These are phyloP conservation scores for Ambrosia artemisiifolia DNA, from an alignment of 129 eudicot species.

Conservation along the genomic window DNA sequence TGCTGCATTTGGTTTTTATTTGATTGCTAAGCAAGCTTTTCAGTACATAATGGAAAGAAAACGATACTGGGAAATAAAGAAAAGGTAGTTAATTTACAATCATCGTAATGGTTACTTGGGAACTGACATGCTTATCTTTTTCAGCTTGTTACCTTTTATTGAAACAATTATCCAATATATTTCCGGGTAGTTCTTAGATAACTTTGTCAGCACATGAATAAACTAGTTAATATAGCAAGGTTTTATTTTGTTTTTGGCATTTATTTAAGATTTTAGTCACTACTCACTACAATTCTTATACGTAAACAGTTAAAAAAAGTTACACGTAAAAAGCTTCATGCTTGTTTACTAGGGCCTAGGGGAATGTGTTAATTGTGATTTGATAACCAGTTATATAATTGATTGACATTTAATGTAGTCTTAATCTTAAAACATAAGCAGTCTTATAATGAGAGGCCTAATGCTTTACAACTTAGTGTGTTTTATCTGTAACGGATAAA, in stretches of 20 bases:
- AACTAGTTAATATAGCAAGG: not conserved
- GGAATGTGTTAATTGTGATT: not conserved
- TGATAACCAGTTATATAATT: not conserved
- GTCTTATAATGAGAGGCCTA: not conserved
- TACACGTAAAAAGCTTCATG: not conserved
- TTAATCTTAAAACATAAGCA: not conserved
- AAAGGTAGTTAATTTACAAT: conserved; percentile 37
- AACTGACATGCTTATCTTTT: not conserved
- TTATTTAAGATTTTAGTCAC: not conserved
- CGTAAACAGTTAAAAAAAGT: not conserved
- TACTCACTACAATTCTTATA: not conserved
- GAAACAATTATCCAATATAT: not conserved
- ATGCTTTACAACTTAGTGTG: not conserved
- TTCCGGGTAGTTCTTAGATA: not conserved
- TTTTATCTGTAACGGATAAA: no score
- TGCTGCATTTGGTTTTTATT: conserved; percentile 69
- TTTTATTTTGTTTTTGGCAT: not conserved
- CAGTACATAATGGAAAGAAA: conserved; percentile 77
- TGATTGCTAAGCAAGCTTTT: conserved; percentile 70
- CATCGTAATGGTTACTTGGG: not conserved
- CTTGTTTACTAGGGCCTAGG: not conserved
- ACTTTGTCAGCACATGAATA: not conserved
- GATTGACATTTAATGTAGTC: not conserved
- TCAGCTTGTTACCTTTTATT: not conserved
- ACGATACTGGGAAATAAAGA: conserved; percentile 87